Evolutionary conservation across 306 rosid species (phyloP).

Genomic region (Cicer arietinum): DNA sequence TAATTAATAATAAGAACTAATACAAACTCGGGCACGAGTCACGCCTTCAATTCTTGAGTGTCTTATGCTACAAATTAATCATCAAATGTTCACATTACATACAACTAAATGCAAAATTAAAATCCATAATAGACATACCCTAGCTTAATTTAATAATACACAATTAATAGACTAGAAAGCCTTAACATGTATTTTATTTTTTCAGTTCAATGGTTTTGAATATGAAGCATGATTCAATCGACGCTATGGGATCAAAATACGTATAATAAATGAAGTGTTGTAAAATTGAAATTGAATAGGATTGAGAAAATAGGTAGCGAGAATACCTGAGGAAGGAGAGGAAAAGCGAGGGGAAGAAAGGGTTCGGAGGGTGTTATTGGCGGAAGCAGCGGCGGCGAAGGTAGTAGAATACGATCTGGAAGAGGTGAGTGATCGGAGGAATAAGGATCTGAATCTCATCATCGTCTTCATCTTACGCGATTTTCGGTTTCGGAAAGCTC

Average conservation of each 20-base stretch:
- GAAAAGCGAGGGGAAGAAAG: slow-evolving; percentile 46
- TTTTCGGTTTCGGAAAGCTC: background rate
- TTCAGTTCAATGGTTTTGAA: slow-evolving; percentile 9
- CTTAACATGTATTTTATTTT: background rate
- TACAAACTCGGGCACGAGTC: background rate
- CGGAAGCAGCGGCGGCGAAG: slow-evolving; percentile 27
- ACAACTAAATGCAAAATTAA: background rate
- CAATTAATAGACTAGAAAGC: slow-evolving; percentile 7
- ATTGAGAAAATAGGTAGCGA: background rate
- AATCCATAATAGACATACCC: background rate
- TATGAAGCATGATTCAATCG: background rate
- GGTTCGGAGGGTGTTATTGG: slow-evolving; percentile 42
- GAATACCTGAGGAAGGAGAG: slow-evolving; percentile 50
- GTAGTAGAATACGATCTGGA: slow-evolving; percentile 59
- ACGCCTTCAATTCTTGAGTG: background rate
- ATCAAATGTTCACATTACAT: background rate
- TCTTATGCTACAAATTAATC: background rate
- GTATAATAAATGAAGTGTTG: background rate
- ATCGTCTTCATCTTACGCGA: slow-evolving; percentile 59
- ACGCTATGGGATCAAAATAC: background rate
- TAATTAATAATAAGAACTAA: no score
- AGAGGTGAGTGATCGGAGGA: slow-evolving; percentile 63
- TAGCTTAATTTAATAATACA: slow-evolving; percentile 14
- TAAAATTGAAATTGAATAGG: background rate
- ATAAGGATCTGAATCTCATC: slow-evolving; percentile 63